phyloP scores from a whole-genome alignment of 2,329 filamentous ascomycete genomes.

The Cytospora chrysosperma region DNA sequence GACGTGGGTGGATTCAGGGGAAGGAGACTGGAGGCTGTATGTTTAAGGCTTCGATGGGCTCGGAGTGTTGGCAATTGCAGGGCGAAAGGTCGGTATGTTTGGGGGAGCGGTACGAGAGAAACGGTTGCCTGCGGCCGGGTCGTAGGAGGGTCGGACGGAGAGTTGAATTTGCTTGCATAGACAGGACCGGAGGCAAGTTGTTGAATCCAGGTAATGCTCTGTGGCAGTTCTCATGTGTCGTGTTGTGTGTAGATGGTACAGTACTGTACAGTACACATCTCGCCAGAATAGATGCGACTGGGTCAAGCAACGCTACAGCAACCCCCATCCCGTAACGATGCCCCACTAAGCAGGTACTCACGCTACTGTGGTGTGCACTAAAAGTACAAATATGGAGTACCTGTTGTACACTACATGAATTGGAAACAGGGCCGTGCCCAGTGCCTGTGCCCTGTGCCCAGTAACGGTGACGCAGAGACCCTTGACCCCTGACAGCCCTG shows the following conservation, averaged over 20 bases:
- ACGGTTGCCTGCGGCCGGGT: background rate
- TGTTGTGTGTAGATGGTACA: background rate
- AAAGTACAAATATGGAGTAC: too few species aligned
- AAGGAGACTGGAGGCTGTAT: background rate
- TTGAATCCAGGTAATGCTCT: background rate
- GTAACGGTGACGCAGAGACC: background rate
- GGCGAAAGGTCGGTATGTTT: background rate
- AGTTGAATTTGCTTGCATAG: background rate
- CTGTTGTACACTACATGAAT: background rate
- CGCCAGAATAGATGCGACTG: background rate
- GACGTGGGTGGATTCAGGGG: conserved; percentile 1
- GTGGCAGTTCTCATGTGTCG: background rate
- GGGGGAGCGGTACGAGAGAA: background rate
- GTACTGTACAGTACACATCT: background rate
- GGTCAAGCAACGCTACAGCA: background rate
- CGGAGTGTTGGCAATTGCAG: background rate
- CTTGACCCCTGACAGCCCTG: background rate
- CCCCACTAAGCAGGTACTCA: background rate
- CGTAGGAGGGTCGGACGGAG: background rate
- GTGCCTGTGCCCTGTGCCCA: background rate
- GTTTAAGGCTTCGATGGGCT: background rate
- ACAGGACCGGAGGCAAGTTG: background rate
- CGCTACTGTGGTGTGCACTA: background rate
- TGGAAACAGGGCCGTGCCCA: background rate
- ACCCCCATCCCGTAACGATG: background rate